Percentiles rank a stretch among this genome's conserved stretches.
Evolutionary conservation across 768 basidiomycete genomes (phyloP).

Genomic region (Boletellus sp.): DNA sequence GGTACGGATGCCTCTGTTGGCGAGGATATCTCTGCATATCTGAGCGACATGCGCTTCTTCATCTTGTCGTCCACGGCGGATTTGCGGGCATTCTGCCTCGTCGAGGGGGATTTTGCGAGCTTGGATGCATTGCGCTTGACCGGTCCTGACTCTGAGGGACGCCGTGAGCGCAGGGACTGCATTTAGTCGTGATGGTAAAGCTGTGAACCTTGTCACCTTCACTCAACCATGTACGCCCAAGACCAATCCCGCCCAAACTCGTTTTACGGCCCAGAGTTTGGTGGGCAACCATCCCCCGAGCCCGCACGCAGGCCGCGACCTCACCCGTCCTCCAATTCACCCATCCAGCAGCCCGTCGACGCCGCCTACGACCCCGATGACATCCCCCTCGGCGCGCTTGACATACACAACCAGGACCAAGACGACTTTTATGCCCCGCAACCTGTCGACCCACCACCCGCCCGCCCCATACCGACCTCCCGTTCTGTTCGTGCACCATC

Average conservation of each 20-base stretch:
- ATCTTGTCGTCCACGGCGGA: conserved; percentile 78
- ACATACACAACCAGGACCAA: conserved; percentile 32
- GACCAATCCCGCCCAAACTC: conserved; percentile 35
- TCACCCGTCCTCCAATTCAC: conserved; percentile 18
- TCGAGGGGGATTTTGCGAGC: conserved; percentile 26
- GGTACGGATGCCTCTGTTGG: conserved; percentile 58
- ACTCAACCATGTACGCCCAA: conserved; percentile 30
- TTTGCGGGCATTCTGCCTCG: conserved; percentile 44
- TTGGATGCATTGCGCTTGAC: conserved; percentile 33
- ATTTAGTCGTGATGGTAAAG: conserved; percentile 29
- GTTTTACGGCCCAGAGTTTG: conserved; percentile 31
- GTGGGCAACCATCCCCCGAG: neutral
- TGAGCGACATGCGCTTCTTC: conserved; percentile 93
- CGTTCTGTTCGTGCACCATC: conserved; percentile 66
- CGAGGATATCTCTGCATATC: conserved; percentile 84
- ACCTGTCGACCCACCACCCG: conserved; percentile 24
- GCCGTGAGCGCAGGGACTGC: conserved; percentile 54
- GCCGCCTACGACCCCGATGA: conserved; percentile 39
- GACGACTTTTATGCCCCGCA: conserved; percentile 40
- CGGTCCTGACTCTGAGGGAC: conserved; percentile 42
- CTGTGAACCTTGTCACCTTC: conserved; percentile 19
- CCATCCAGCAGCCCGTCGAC: conserved; percentile 29
- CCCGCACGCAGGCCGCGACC: conserved; percentile 3
- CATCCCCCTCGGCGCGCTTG: conserved; percentile 31
- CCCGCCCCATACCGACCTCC: conserved; percentile 39